A percentile compares a stretch with the other conserved stretches of the same genome.
phyloP scores from a whole-genome alignment of 108 stramenopile species.

The Pseudonitzschia delicatissima region DNA sequence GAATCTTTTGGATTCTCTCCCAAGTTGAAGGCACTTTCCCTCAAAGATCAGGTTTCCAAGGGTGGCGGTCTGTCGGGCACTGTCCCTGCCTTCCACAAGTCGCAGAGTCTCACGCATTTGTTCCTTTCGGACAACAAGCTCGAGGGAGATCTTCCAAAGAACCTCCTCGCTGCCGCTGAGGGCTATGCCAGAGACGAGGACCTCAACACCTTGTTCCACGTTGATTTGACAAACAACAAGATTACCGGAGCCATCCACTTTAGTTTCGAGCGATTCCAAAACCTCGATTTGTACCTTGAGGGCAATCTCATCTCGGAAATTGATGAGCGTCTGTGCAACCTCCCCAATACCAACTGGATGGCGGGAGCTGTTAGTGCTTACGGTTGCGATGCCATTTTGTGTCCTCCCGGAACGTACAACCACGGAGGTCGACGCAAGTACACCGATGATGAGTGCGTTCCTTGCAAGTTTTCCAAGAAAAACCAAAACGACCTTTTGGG shows the following conservation, averaged over 20 bases:
- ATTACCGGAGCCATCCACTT: conserved; percentile 44
- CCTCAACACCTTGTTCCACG: conserved; percentile 9
- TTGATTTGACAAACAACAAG: conserved; percentile 42
- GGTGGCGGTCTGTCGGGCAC: conserved; percentile 28
- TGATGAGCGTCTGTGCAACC: conserved; percentile 21
- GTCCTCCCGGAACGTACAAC: conserved; percentile 18
- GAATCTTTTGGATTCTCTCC: conserved; percentile 34
- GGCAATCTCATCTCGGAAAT: conserved; percentile 38
- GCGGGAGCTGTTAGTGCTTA: conserved; percentile 25
- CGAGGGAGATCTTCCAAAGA: conserved; percentile 16
- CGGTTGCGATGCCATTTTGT: conserved; percentile 29
- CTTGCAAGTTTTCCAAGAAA: too few relatives aligned
- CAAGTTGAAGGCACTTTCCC: conserved; percentile 25
- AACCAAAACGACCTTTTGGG: too few relatives aligned
- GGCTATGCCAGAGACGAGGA: not conserved
- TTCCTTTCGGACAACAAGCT: conserved; percentile 22
- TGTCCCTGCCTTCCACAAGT: conserved; percentile 23
- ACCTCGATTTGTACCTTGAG: conserved; percentile 42
- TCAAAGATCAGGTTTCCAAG: conserved; percentile 27
- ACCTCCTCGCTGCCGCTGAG: conserved; percentile 22
- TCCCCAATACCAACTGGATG: conserved; percentile 30
- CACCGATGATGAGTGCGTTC: conserved; percentile 7
- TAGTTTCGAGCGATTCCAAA: conserved; percentile 29
- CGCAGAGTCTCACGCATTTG: conserved; percentile 13
- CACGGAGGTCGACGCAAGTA: not conserved